Evolutionary conservation across 805 yeast species (phyloP).

Genomic region (Yarrowia sp.): DNA sequence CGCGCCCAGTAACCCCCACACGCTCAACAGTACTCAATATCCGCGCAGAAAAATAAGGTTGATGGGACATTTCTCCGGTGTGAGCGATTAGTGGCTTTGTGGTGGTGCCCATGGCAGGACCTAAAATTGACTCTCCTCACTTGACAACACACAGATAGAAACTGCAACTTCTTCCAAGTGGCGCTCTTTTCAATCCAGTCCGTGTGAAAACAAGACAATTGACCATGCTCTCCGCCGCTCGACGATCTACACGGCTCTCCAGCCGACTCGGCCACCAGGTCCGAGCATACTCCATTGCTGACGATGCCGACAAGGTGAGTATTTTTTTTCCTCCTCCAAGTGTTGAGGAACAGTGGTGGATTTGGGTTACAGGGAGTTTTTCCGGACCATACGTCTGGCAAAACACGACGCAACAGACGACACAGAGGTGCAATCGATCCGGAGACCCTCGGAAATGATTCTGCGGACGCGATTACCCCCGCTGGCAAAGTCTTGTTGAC

Average conservation of each 20-base stretch:
- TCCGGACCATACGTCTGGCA: background rate
- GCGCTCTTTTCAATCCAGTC: conserved; percentile 8
- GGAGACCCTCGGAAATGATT: background rate
- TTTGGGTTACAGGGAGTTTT: conserved; percentile 26
- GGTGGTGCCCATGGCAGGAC: conserved; percentile 20
- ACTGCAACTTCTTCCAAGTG: conserved; percentile 21
- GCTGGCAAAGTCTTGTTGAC: background rate
- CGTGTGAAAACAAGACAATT: conserved; percentile 22
- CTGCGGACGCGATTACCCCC: background rate
- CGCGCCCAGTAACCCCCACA: conserved; percentile 2
- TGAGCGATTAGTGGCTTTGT: conserved; percentile 21
- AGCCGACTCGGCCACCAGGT: conserved; percentile 18
- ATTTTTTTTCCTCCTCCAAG: background rate
- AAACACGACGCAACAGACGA: background rate
- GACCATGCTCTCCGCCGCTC: conserved; percentile 23
- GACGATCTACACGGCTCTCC: conserved; percentile 25
- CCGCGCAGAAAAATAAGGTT: conserved; percentile 18
- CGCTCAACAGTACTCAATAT: conserved; percentile 22
- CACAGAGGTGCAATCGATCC: background rate
- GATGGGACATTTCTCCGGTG: conserved; percentile 24
- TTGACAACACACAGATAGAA: conserved; percentile 20
- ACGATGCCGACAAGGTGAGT: conserved; percentile 26
- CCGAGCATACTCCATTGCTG: conserved; percentile 22
- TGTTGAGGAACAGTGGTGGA: conserved; percentile 20
- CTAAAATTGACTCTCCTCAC: conserved; percentile 22